Percentiles rank a stretch among this genome's conserved stretches.
phyloP scores from a whole-genome alignment of 352 stramenopile species.

The Globisporangium camurandrum region DNA sequence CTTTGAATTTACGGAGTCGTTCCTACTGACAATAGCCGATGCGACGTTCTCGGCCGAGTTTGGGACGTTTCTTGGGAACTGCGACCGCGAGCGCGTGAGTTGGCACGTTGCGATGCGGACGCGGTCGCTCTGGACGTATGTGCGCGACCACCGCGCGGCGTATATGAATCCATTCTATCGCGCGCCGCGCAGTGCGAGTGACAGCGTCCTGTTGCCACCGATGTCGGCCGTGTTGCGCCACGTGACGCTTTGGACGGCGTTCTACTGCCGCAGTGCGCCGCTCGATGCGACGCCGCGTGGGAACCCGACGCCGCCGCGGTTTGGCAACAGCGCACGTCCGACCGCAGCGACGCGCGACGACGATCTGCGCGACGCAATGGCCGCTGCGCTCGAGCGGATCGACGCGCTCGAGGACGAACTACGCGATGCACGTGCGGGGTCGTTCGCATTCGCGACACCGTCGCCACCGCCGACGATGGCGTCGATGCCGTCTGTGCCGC shows the following conservation, averaged over 20 bases:
- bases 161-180: constrained; percentile 77
- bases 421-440: constrained; percentile 3
- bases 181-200: constrained; percentile 16
- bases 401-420: constrained; percentile 50
- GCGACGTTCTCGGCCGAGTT: constrained; percentile 66
- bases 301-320: constrained; percentile 44
- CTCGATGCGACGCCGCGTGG: constrained; percentile 27
- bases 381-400: constrained; percentile 39
- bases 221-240: constrained; percentile 49
- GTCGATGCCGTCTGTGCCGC: background rate
- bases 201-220: constrained; percentile 46
- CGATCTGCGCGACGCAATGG: constrained; percentile 55
- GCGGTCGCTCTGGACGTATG: constrained; percentile 57
- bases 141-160: constrained; percentile 31
- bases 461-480: constrained; percentile 7
- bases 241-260: constrained; percentile 74
- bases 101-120: constrained; percentile 51
- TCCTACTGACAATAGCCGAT: constrained; percentile 70
- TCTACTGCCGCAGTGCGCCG: constrained; percentile 62
- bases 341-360: constrained; percentile 24
- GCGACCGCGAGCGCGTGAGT: constrained; percentile 57
- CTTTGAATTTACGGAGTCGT: constrained; percentile 78
- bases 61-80: constrained; percentile 87
- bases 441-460: background rate
- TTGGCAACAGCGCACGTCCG: constrained; percentile 6